Conservation (phyloP, 306 rosid species). For the Trifolium dubium region DNA sequence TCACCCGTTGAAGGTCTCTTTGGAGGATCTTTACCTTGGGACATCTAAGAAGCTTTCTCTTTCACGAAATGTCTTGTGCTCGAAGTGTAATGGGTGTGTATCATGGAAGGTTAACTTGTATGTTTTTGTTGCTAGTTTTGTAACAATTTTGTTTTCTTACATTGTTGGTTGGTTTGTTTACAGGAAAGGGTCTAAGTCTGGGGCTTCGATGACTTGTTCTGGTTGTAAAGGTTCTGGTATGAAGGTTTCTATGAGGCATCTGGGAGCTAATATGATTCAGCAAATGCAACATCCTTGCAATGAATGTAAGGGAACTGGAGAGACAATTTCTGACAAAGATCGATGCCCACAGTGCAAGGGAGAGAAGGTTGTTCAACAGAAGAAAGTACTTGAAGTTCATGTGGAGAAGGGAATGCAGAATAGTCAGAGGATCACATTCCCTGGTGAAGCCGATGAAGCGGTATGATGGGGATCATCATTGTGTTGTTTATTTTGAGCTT, state of each 20-base stretch:
- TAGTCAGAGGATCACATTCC: slow-evolving; percentile 86
- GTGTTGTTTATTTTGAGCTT: background rate
- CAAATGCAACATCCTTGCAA: slow-evolving; percentile 91
- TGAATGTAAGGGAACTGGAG: slow-evolving; percentile 93
- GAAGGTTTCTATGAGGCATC: slow-evolving; percentile 79
- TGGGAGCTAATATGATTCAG: slow-evolving; percentile 84
- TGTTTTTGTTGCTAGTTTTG: background rate
- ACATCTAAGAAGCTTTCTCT: slow-evolving; percentile 81
- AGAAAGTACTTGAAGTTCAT: slow-evolving; percentile 75
- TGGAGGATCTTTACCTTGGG: slow-evolving; percentile 81
- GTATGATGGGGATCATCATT: slow-evolving; percentile 43
- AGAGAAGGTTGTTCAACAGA: slow-evolving; percentile 79
- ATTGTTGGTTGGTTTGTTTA: background rate
- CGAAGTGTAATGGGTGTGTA: slow-evolving; percentile 82
- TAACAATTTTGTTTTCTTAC: background rate
- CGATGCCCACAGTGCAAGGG: slow-evolving; percentile 83
- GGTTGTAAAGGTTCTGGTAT: slow-evolving; percentile 87
- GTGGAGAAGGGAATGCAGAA: slow-evolving; percentile 96
- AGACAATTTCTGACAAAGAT: slow-evolving; percentile 73
- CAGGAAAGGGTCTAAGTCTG: slow-evolving; percentile 87
- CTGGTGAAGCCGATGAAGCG: slow-evolving; percentile 92
- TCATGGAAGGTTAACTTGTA: background rate
- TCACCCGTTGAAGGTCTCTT: slow-evolving; percentile 76
- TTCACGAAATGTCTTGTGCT: slow-evolving; percentile 71
- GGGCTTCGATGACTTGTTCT: slow-evolving; percentile 67